Base-by-base conservation (phyloP, 768 basidiomycete species). In the Galerina marginata region DNA sequence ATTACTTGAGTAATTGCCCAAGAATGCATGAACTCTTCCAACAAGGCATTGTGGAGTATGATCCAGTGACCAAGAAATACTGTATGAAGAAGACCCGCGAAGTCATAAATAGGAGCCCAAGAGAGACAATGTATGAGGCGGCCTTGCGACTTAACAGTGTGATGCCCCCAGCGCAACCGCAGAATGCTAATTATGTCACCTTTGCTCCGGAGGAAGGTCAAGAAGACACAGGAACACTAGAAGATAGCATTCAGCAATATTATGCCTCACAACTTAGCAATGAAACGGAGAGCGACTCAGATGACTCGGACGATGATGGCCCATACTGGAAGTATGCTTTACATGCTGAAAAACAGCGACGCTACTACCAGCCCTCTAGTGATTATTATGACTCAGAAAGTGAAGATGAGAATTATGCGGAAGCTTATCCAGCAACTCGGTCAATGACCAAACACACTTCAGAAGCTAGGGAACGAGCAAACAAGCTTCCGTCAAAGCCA, bases 11-110 rank as follows among this genome's bases (percentile, higher is more conserved):
- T 9, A 33, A 56, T 20, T 61, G 60, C 29, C 60, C 54, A 11
- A 16, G 47, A 7, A 40, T 61, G 25, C 36, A 56, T 1, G 60
- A 61, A 33, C 38, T 61, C 12, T n/a, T 61, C 4, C 54, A 49
- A 20, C 7, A 56, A 40, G 47, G 47, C 6, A 43, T 61, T 29
- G 7, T 65, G 3, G 49, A 25, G 0, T 39, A 44, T 12, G 51
- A 65, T 52, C 23, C 23, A n/a, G 5, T 9, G 3, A 25, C n/a
- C 0, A 9, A 39, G 12, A 57, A 57, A 42, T 57, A 38, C 14
- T 26, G 16, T 14, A 25, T 57, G 38, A 57, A 42, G 39, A 15
- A 49, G 4, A 40, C 20, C 15, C 9, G 47, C 20, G 15, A 9
- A 16, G 37, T 12, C 14, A 50, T 57, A 48, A 38, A 14, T 9